Conservation (phyloP, 345 rosid species). For the Xanthoceras sorbifolium region DNA sequence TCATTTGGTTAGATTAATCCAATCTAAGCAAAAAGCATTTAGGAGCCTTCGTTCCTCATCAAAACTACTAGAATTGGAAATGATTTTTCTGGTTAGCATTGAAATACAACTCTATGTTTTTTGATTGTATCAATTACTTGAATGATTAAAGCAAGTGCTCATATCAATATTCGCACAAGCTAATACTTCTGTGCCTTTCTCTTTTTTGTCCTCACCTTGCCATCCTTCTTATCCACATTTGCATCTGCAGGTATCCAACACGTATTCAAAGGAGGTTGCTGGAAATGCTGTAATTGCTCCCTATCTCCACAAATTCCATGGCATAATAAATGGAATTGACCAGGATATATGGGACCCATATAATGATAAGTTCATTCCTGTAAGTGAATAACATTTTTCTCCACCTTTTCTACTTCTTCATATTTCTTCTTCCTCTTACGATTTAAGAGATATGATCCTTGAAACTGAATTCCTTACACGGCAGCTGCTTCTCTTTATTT, state of each 20-base stretch:
- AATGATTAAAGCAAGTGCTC: background rate
- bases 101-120: background rate
- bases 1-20: background rate
- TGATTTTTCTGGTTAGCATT: background rate
- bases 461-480: background rate
- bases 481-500: background rate
- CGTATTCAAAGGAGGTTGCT: constrained; percentile 83
- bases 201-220: background rate
- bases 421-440: background rate
- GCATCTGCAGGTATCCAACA: constrained; percentile 67
- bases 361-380: constrained; percentile 78
- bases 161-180: background rate
- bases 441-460: background rate
- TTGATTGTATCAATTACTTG: background rate
- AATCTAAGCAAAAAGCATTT: background rate
- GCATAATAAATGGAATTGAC: constrained; percentile 90
- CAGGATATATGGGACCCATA: constrained; percentile 98
- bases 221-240: constrained; percentile 9
- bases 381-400: constrained; percentile 36
- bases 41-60: background rate
- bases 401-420: background rate
- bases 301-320: constrained; percentile 78
- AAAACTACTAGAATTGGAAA: background rate
- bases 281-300: constrained; percentile 72
- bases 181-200: background rate